A percentile compares a stretch with the other conserved stretches of the same genome.
Conservation (phyloP, 2,329 filamentous ascomycete genomes). For the Dendrostoma leiphaemia region DNA sequence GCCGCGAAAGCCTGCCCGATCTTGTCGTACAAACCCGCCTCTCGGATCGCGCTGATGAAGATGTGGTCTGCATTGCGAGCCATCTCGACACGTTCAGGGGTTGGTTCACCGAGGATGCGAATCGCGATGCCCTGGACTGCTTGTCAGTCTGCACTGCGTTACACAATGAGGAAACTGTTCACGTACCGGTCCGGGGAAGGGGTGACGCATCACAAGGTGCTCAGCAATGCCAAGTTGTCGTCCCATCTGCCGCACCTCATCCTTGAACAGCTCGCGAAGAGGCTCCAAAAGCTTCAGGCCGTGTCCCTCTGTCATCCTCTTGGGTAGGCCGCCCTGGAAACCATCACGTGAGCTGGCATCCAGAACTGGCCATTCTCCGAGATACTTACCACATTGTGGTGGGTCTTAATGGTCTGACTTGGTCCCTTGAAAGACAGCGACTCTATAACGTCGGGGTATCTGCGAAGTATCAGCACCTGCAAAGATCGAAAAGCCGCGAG, state of each 20-base stretch:
- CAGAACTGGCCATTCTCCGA: not conserved
- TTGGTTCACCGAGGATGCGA: slow-evolving; percentile 81
- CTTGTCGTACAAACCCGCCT: slow-evolving; percentile 70
- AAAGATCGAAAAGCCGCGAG: not conserved
- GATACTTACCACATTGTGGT: slow-evolving; percentile 6
- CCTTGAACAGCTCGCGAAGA: slow-evolving; percentile 78
- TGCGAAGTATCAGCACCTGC: slow-evolving; percentile 4
- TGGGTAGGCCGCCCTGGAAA: slow-evolving; percentile 4
- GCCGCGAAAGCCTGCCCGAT: slow-evolving; percentile 46
- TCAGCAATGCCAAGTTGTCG: slow-evolving; percentile 68
- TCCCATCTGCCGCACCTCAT: slow-evolving; percentile 72
- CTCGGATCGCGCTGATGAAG: slow-evolving; percentile 73
- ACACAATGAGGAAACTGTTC: not conserved
- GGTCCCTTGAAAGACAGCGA: slow-evolving; percentile 46
- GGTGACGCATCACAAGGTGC: slow-evolving; percentile 76
- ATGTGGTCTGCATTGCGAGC: slow-evolving; percentile 75
- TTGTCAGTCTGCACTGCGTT: not conserved
- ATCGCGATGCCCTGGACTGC: slow-evolving; percentile 60
- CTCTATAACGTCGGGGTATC: slow-evolving; percentile 38
- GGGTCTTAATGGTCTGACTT: slow-evolving; percentile 48
- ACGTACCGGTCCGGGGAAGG: slow-evolving; percentile 59
- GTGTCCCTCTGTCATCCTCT: slow-evolving; percentile 1
- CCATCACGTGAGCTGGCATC: not conserved
- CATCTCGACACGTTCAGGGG: slow-evolving; percentile 73
- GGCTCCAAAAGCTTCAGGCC: slow-evolving; percentile 70